Evolutionary conservation across 345 rosid genomes (phyloP), one percentile per base, ranked within the genome.

Genomic region (Diplotaxis tenuifolia): DNA sequence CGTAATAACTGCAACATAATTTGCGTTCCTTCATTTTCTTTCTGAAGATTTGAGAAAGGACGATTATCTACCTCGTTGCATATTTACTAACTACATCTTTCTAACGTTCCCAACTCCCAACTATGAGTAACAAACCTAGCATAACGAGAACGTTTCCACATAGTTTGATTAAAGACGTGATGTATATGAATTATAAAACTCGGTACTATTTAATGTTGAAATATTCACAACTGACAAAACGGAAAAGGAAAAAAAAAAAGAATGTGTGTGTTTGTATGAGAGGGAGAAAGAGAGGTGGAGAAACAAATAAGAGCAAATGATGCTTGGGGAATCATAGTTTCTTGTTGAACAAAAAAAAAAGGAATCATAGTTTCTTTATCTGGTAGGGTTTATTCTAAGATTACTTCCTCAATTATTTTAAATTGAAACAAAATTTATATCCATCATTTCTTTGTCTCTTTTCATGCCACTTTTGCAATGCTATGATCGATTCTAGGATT

Each of bases 271-370:
- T 5, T 7, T 5, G 52, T 0, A 5, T 12, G 57, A 5, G 40
- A 42, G 74, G 4, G 22, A 20, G 45, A 36, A n/a, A 36, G 45
- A 36, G 4, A 15, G 34, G 67, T 56, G 66, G 67, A 27, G 16
- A 57, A 67, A 21, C 45, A 58, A 67, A 67, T 67, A 47, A 74
- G 67, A 47, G 62, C 16, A 67, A 75, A 75, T 75, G 68, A 75
- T 67, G 78, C 2, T 34, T 67, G 28, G 9, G 29, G 29, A 34
- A 59, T 34, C 27, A 74, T 67, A 18, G 40, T 49, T 58, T 65
- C 42, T 16, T 60, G n/a, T n/a, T n/a, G n/a, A n/a, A n/a, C n/a
- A n/a, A n/a, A n/a, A n/a, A n/a, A n/a, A n/a, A n/a, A n/a, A n/a
- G 29, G 29, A 34, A 59, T 34, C 27, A 74, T 67, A 18, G 40